Base-by-base conservation (phyloP, 1,284 basidiomycete genomes). In the Coniophora puteana region DNA sequence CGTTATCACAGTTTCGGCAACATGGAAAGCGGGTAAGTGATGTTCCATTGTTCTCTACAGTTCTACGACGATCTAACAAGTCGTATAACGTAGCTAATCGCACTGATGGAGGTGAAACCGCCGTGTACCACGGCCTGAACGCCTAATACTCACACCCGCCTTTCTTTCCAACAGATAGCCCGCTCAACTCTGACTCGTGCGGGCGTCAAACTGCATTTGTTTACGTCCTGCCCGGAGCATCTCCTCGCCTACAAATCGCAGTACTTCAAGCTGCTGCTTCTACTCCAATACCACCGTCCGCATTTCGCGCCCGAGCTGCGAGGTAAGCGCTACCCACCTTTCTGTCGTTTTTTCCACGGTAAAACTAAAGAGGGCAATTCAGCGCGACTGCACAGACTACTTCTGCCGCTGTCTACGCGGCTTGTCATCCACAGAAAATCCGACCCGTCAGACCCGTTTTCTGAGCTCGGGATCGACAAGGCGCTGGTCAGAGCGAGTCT, bases 401-500 rank as follows among this genome's bases (percentile, higher is more conserved):
- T 61, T 21, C 43, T 63, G 34, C 58, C 58, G 7, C 43, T 61
- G 7, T 45, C 47, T 13, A 62, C 61, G 5, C 54, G 47, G 23
- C 30, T 59, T 24, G 53, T 59, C 4, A 63, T 62, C 23, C 7
- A 22, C 8, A 39, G 48, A 40, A 50, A 48, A 31, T 49, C 51
- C 23, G 45, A 38, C 8, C n/a, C n/a, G n/a, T n/a, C n/a, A n/a
- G 57, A 63, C 53, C 61, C 58, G 11, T 62, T 55, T 20, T 44
- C 59, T 57, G 58, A 59, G 50, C 61, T 59, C 53, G 58, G 58
- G 59, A 63, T 63, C 57, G 59, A 62, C 41, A 59, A 63, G 37
- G 36, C 62, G 13, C 63, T 63, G 47, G 55, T 41, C 14, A 30
- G 7, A 12, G n/a, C n/a, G 23, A 29, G 13, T 10, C 14, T 12